Evolutionary conservation across 495 filamentous ascomycete species (phyloP).

Genomic region (Aspergillus saccharolyticus): DNA sequence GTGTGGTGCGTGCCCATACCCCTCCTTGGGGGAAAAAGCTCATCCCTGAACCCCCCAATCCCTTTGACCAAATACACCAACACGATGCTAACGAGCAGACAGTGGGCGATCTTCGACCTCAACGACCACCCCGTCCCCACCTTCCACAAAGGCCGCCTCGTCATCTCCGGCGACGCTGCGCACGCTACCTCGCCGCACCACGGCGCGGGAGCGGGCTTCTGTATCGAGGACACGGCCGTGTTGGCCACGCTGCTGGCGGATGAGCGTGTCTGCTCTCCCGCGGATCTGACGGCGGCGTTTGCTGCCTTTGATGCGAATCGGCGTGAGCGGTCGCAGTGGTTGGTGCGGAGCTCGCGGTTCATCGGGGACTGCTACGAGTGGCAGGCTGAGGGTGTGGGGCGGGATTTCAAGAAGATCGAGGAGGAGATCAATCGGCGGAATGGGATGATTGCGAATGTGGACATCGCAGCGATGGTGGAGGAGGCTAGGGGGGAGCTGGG

Average conservation of each 20-base stretch:
- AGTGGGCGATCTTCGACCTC: slow-evolving; percentile 57
- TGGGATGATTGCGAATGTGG: slow-evolving; percentile 20
- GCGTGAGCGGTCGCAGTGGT: slow-evolving; percentile 27
- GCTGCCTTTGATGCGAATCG: slow-evolving; percentile 19
- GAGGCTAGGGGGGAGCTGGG: slow-evolving; percentile 12
- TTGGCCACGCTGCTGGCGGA: slow-evolving; percentile 35
- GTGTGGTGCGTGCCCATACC: slow-evolving; percentile 14
- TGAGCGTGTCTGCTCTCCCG: slow-evolving; percentile 11
- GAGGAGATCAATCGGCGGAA: slow-evolving; percentile 25
- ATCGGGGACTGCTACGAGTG: slow-evolving; percentile 29
- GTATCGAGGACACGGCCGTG: slow-evolving; percentile 50
- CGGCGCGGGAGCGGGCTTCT: slow-evolving; percentile 53
- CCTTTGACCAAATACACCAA: too few species aligned
- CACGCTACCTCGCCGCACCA: slow-evolving; percentile 46
- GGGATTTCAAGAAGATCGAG: slow-evolving; percentile 22
- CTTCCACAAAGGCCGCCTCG: slow-evolving; percentile 37
- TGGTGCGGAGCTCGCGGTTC: slow-evolving; percentile 31
- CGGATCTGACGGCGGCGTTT: slow-evolving; percentile 18
- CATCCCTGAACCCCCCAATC: slow-evolving; percentile 17
- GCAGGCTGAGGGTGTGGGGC: slow-evolving; percentile 16
- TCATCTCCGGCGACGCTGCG: slow-evolving; percentile 48
- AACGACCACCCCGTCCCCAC: slow-evolving; percentile 36
- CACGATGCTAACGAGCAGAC: slow-evolving; percentile 18
- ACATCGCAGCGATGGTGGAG: slow-evolving; percentile 17
- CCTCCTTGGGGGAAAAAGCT: too few species aligned